phyloP scores from a whole-genome alignment of 1,284 basidiomycete species.

The Somion occarium region DNA sequence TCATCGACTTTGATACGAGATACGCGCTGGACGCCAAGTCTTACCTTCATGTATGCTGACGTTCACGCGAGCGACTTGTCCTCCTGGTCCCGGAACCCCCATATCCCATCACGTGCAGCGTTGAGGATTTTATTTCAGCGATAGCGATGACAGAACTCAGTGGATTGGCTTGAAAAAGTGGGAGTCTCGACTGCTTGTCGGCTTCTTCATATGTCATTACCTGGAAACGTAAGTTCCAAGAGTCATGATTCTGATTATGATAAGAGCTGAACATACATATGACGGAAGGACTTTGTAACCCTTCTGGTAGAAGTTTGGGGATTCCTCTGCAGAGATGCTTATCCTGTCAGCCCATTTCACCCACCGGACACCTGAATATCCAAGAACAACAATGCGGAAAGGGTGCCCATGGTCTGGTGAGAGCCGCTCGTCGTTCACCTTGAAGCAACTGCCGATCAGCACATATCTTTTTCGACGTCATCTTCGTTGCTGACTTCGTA shows the following conservation, averaged over 20 bases:
- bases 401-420: conserved; percentile 65
- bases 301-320: conserved; percentile 60
- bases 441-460: conserved; percentile 6
- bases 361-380: conserved; percentile 69
- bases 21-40: conserved; percentile 45
- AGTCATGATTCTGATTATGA: conserved; percentile 1
- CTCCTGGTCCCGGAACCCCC: conserved; percentile 41
- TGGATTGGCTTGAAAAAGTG: conserved; percentile 50
- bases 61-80: conserved; percentile 43
- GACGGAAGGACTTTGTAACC: conserved; percentile 65
- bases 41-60: conserved; percentile 47
- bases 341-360: conserved; percentile 63
- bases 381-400: conserved; percentile 63
- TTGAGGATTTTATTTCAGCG: conserved; percentile 21
- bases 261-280: conserved; percentile 38
- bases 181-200: conserved; percentile 38
- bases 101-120: conserved; percentile 48
- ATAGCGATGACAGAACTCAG: conserved; percentile 58
- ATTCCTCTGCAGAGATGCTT: conserved; percentile 46
- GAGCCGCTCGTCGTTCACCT: conserved; percentile 66
- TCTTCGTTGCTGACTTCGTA: conserved; percentile 36
- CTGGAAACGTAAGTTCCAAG: conserved; percentile 5
- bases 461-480: background rate
- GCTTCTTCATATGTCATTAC: conserved; percentile 29
- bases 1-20: conserved; percentile 61